These are phyloP conservation scores for Pichia sp. DNA, from an alignment of 1,139 yeast species.

Conservation along the genomic window DNA sequence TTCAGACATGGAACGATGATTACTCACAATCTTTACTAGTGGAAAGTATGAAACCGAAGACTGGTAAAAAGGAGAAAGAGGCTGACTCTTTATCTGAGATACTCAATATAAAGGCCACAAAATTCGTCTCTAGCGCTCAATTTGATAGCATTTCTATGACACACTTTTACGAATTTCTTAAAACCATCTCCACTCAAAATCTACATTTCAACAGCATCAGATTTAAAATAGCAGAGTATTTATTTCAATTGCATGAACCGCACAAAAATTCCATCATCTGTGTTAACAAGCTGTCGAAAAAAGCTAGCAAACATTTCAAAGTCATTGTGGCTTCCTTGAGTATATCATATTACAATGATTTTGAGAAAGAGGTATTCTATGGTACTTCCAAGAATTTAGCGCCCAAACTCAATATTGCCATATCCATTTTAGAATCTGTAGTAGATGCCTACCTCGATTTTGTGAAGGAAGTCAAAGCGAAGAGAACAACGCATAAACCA, in stretches of 20 bases:
- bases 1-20: slow-evolving; percentile 38
- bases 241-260: slow-evolving; percentile 27
- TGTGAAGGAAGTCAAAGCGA: slow-evolving; percentile 29
- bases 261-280: slow-evolving; percentile 26
- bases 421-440: slow-evolving; percentile 48
- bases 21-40: slow-evolving; percentile 28
- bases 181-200: slow-evolving; percentile 26
- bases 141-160: slow-evolving; percentile 16
- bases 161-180: slow-evolving; percentile 28
- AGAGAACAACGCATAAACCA: slow-evolving; percentile 20
- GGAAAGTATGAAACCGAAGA: slow-evolving; percentile 15
- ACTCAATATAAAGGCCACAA: slow-evolving; percentile 20
- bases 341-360: slow-evolving; percentile 7
- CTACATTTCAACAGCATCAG: slow-evolving; percentile 45
- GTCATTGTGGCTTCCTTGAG: slow-evolving; percentile 31
- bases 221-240: slow-evolving; percentile 33
- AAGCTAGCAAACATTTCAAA: slow-evolving; percentile 25
- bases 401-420: slow-evolving; percentile 16
- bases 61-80: slow-evolving; percentile 1
- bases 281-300: slow-evolving; percentile 26
- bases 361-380: slow-evolving; percentile 4
- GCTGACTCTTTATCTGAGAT: slow-evolving; percentile 30
- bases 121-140: slow-evolving; percentile 9
- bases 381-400: neutral
- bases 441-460: slow-evolving; percentile 40